A percentile compares a stretch with the other conserved stretches of the same genome.
Evolutionary conservation across 495 filamentous ascomycete species (phyloP).

Genomic region (Aspergillus steynii): DNA sequence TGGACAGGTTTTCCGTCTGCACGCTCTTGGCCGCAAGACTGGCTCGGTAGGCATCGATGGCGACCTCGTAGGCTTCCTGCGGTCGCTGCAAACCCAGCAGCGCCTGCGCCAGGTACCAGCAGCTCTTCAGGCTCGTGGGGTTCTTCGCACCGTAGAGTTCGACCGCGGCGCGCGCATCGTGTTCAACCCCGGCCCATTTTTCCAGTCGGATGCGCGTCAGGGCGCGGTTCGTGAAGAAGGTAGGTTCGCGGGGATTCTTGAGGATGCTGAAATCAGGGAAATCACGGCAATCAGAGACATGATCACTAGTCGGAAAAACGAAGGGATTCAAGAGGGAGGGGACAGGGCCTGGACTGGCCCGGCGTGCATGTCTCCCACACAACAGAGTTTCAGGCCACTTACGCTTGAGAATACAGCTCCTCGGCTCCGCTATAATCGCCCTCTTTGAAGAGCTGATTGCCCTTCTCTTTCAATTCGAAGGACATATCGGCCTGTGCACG

Average conservation of each 20-base stretch:
- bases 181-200: constrained; percentile 72
- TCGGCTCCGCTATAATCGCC: constrained; percentile 77
- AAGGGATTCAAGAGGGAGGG: neutral
- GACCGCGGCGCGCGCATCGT: constrained; percentile 76
- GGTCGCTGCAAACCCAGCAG: constrained; percentile 73
- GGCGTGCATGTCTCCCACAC: too few species aligned
- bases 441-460: constrained; percentile 56
- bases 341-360: neutral
- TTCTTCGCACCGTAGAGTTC: constrained; percentile 57
- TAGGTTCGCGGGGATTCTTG: constrained; percentile 48
- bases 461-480: constrained; percentile 45
- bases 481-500: constrained; percentile 27
- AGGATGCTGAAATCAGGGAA: constrained; percentile 35
- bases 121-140: constrained; percentile 67
- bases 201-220: constrained; percentile 75
- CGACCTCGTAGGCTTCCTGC: constrained; percentile 71
- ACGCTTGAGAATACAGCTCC: constrained; percentile 83
- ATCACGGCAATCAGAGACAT: neutral
- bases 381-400: constrained; percentile 29
- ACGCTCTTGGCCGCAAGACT: constrained; percentile 61
- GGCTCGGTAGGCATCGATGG: constrained; percentile 70
- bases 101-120: constrained; percentile 81
- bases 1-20: constrained; percentile 64
- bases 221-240: constrained; percentile 80
- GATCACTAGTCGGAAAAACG: neutral